Base-by-base conservation (phyloP, 2,329 filamentous ascomycete genomes). In the Amphichorda felina region DNA sequence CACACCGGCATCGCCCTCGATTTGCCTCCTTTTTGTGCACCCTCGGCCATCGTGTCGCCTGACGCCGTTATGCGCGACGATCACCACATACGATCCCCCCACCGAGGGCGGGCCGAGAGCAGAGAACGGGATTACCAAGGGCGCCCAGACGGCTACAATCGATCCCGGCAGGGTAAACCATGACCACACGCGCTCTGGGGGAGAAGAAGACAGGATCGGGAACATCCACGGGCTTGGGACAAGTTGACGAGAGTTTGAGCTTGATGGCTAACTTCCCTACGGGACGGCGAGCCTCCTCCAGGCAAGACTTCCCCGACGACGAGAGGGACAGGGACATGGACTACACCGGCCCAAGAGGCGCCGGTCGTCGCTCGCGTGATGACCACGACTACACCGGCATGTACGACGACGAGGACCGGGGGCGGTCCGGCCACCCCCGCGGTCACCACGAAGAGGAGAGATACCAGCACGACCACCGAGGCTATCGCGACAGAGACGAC, bases 161-260 rank as follows among this genome's bases (percentile, higher is more conserved):
- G 56, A 56, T 57, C 60, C 59, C 59, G 63, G 61, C 64, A 69
- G 61, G 66, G 61, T 65, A 65, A 65, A 63, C 51, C 28, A 36
- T 25, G 17, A 36, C 35, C 35, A 51, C 51, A 53, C 7, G 9
- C 26, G n/a, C 4, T 14, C 16, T 34, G 44, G 50, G 48, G 54
- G 35, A 37, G 14, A 16, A 25, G 34, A 34, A n/a, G 27, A 28
- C 13, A 28, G n/a, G 7, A 29, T 11, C 5, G 16, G 27, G 9
- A 16, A 47, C 21, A 11, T 6, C n/a, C 18, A 25, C n/a, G 4
- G 24, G 21, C 17, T 33, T n/a, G 31, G 18, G 9, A 24, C 31
- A 33, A 5, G n/a, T 13, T n/a, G 14, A 29, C 16, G 26, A 30
- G 25, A n/a, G 16, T 13, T 27, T 53, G 55, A 59, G 51, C 48